phyloP scores from a whole-genome alignment of 208 protist genomes.

The Acanthamoeba sp. region DNA sequence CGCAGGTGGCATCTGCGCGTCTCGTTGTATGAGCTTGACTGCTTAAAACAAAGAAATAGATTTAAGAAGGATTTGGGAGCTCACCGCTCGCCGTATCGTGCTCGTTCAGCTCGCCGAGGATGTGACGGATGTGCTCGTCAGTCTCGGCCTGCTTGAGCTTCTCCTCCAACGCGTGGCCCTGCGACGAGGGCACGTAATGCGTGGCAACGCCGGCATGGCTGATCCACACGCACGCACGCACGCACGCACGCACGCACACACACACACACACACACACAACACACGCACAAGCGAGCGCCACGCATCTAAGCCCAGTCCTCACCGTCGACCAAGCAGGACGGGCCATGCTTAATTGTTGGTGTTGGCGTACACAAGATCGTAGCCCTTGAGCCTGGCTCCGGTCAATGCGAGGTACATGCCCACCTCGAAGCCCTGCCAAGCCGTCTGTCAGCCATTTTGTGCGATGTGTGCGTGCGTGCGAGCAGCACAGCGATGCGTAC shows the following conservation, averaged over 20 bases:
- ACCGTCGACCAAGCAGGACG: too few species aligned
- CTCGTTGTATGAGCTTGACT: too few species aligned
- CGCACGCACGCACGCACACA: too few species aligned
- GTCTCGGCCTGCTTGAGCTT: conserved; percentile 45
- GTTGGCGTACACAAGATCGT: conserved; percentile 77
- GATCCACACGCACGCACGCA: not conserved
- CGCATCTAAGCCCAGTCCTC: too few species aligned
- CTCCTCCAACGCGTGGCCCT: conserved; percentile 34
- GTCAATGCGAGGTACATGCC: conserved; percentile 88
- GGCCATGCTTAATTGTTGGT: too few species aligned
- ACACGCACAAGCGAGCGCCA: too few species aligned
- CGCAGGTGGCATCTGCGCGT: conserved; percentile 9
- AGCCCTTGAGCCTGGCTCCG: conserved; percentile 83
- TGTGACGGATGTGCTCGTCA: not conserved
- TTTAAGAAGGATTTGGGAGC: not conserved
- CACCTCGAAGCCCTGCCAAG: not conserved
- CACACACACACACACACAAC: too few species aligned
- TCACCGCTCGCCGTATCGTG: not conserved
- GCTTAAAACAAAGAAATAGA: too few species aligned
- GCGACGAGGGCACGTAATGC: conserved; percentile 79
- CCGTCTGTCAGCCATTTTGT: not conserved
- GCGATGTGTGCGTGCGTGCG: not conserved
- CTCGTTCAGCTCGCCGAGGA: conserved; percentile 44
- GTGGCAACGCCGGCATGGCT: conserved; percentile 83
- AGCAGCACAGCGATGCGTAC: not conserved